phyloP scores from a whole-genome alignment of 2,329 filamentous ascomycete species.

The Aspergillus hiratsukae region DNA sequence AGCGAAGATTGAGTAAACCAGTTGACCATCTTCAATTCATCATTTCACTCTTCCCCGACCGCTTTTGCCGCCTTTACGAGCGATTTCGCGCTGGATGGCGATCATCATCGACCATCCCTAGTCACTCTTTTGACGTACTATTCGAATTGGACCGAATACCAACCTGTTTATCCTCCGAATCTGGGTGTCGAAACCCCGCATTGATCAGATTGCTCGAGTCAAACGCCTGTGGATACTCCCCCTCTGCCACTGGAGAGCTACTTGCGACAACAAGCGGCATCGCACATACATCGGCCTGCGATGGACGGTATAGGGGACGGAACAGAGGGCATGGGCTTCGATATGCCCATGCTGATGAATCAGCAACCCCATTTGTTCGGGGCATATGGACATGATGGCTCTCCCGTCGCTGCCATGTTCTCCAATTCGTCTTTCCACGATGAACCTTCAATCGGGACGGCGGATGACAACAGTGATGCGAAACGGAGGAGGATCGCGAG shows the following conservation, averaged over 20 bases:
- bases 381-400: slow-evolving; percentile 56
- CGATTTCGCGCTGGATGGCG: slow-evolving; percentile 2
- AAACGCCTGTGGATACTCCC: slow-evolving; percentile 15
- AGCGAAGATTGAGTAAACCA: slow-evolving; percentile 10
- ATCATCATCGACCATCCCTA: slow-evolving; percentile 8
- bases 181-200: slow-evolving; percentile 15
- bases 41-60: slow-evolving; percentile 1
- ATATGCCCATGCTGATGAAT: slow-evolving; percentile 52
- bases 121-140: slow-evolving; percentile 10
- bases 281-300: slow-evolving; percentile 5
- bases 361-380: slow-evolving; percentile 68
- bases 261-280: background rate
- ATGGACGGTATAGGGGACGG: slow-evolving; percentile 37
- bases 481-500: slow-evolving; percentile 86
- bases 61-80: background rate
- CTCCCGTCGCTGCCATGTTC: slow-evolving; percentile 53
- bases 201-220: slow-evolving; percentile 8
- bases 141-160: background rate
- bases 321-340: slow-evolving; percentile 38
- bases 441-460: slow-evolving; percentile 40
- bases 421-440: slow-evolving; percentile 36
- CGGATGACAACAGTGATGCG: slow-evolving; percentile 65
- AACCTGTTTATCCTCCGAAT: background rate
- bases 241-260: slow-evolving; percentile 8
- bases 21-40: slow-evolving; percentile 1